Evolutionary conservation across 495 filamentous ascomycete species (phyloP), one percentile per base, ranked within the genome.

Genomic region (Penicillium cosmopolitanum): DNA sequence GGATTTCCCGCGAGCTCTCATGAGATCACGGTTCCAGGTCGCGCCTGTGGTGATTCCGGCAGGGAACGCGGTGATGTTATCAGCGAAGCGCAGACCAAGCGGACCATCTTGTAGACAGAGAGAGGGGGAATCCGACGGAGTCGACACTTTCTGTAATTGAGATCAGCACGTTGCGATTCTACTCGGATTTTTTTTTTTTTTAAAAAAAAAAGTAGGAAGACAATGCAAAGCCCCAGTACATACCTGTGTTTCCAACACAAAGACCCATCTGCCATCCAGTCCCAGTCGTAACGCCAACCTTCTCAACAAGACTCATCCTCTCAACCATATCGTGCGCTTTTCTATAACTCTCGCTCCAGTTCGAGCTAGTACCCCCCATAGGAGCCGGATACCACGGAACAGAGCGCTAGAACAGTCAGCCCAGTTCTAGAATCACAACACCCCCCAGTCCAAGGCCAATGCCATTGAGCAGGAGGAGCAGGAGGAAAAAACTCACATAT

Each of bases 261-360:
- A 92, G 79, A 0, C 89, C 92, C 88, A 94, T 94, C 69, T 83
- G 77, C 94, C 93, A 97, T 8, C 95, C 94, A 0, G 86, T 93
- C 0, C 94, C 94, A 0, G 93, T 96, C 0, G 95, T 97, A 62
- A 97, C 80, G 71, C 97, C 97, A 55, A 98, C 90, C 71, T 97
- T 98, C 69, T 97, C 94, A 28, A 88, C 78, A 38, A 98, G 73
- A 10, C 85, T 91, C 94, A 98, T 96, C 68, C 83, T 81, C 53
- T 76, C 69, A 0, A 97, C 95, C 76, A 98, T 71, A 56, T 79
- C 80, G 44, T 87, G 84, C 0, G 95, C 95, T 70, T 96, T 96
- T 25, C 75, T 71, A 70, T 97, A 98, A 61, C 87, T 90, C 42
- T 87, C 85, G 18, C 83, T 82, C 95, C 95, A 98, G 34, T 67